A percentile compares a stretch with the other conserved stretches of the same genome.
These are phyloP conservation scores for Fusarium sp. DNA, from an alignment of 2,329 filamentous ascomycete genomes.

Conservation along the genomic window DNA sequence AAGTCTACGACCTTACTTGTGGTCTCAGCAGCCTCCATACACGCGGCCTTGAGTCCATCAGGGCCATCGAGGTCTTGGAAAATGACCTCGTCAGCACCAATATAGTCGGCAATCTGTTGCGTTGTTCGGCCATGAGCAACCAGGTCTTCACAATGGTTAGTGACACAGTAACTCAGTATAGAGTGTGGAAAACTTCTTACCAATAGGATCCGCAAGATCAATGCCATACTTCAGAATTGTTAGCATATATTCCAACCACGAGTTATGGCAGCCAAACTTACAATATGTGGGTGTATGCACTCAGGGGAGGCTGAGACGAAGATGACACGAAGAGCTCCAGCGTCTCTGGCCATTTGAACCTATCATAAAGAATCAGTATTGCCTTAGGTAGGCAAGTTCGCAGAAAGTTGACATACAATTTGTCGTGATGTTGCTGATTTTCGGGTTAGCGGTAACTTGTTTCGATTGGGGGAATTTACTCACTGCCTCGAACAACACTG, in stretches of 20 bases:
- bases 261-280: conserved; percentile 59
- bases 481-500: conserved; percentile 81
- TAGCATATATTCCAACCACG: neutral
- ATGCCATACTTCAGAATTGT: conserved; percentile 57
- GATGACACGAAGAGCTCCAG: conserved; percentile 84
- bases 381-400: conserved; percentile 29
- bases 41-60: conserved; percentile 78
- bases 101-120: conserved; percentile 58
- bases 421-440: conserved; percentile 67
- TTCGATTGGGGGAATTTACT: neutral
- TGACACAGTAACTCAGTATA: neutral
- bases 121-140: conserved; percentile 58
- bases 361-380: conserved; percentile 17
- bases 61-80: conserved; percentile 69
- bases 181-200: conserved; percentile 38
- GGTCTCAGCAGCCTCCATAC: conserved; percentile 76
- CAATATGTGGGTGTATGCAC: conserved; percentile 89
- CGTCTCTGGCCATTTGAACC: conserved; percentile 81
- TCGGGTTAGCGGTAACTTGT: conserved; percentile 1
- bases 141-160: conserved; percentile 51
- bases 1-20: conserved; percentile 72
- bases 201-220: conserved; percentile 59
- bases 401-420: conserved; percentile 67
- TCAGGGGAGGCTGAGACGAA: conserved; percentile 86
- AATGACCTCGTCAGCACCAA: conserved; percentile 67